Conservation (phyloP, 23 red algal genomes). For the Gracilaria caudata region DNA sequence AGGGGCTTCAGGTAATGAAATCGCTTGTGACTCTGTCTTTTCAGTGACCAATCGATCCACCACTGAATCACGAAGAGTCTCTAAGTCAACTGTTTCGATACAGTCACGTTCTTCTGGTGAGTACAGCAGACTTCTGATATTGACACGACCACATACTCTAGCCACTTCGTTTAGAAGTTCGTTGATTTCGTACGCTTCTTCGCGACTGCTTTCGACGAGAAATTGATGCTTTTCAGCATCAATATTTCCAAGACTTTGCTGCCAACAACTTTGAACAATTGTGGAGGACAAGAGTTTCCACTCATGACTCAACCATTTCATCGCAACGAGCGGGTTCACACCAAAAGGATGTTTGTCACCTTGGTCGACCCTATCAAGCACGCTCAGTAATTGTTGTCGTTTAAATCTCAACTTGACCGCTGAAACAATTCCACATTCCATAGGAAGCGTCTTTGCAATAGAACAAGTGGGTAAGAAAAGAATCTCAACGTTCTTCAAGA, state of each 20-base stretch:
- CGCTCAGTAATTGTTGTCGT: conserved; percentile 20
- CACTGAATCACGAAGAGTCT: conserved; percentile 21
- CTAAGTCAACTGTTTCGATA: conserved; percentile 15
- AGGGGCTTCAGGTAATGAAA: neutral
- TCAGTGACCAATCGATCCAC: conserved; percentile 13
- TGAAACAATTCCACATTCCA: conserved; percentile 44
- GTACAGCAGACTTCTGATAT: conserved; percentile 7
- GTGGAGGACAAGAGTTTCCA: conserved; percentile 24
- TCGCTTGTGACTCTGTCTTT: neutral
- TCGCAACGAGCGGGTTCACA: conserved; percentile 28
- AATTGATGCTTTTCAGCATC: conserved; percentile 12
- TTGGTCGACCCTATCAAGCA: conserved; percentile 29
- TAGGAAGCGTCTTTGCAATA: conserved; percentile 40
- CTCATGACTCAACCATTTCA: conserved; percentile 40
- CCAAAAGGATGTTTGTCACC: conserved; percentile 4
- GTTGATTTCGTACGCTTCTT: conserved; percentile 35
- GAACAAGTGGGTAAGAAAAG: conserved; percentile 19
- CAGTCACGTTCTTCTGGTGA: conserved; percentile 23
- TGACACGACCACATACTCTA: conserved; percentile 7
- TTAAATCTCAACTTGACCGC: conserved; percentile 37
- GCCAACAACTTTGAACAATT: conserved; percentile 50
- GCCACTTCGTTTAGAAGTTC: conserved; percentile 31
- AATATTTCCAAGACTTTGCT: conserved; percentile 28
- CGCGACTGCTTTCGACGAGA: conserved; percentile 28
- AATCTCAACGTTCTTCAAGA: conserved; percentile 26